Percentiles rank a stretch among this genome's conserved stretches.
Conservation (phyloP, 208 protist genomes). For the Acanthamoeba castellanii region DNA sequence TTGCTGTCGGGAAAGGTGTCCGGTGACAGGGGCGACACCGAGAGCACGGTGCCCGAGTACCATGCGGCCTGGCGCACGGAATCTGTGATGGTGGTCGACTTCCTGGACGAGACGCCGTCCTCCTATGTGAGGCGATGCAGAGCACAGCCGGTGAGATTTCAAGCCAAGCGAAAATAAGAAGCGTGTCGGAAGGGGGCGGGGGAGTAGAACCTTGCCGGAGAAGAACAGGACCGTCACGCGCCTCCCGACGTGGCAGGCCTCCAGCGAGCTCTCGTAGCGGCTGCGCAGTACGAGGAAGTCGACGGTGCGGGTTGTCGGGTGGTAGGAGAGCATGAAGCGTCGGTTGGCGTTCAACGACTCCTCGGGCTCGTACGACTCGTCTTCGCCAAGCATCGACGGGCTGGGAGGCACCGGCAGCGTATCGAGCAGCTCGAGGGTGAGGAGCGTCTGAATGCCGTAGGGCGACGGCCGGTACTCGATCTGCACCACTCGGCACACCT, state of each 20-base stretch:
- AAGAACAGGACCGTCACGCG: conserved; percentile 30
- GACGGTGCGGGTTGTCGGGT: not conserved
- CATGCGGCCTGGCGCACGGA: not conserved
- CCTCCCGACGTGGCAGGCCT: not conserved
- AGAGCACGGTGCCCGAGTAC: conserved; percentile 32
- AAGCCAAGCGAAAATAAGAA: not conserved
- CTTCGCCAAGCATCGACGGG: not conserved
- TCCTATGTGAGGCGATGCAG: not conserved
- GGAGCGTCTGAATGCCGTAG: conserved; percentile 24
- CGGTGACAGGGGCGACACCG: not conserved
- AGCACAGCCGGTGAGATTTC: not conserved
- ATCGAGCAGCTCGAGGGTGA: conserved; percentile 54
- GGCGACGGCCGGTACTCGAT: conserved; percentile 54
- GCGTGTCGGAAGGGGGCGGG: too few relatives aligned
- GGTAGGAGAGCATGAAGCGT: conserved; percentile 26
- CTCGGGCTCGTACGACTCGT: not conserved
- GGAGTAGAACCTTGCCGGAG: not conserved
- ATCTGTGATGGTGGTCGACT: not conserved
- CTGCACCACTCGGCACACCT: conserved; percentile 16
- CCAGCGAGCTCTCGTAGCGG: conserved; percentile 37
- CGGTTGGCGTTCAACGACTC: not conserved
- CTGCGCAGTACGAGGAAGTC: conserved; percentile 43
- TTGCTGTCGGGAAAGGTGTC: conserved; percentile 60
- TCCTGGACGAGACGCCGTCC: not conserved
- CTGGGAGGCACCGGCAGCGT: not conserved